Evolutionary conservation across 805 yeast genomes (phyloP).

Genomic region (Diddensiella santjacobensis): DNA sequence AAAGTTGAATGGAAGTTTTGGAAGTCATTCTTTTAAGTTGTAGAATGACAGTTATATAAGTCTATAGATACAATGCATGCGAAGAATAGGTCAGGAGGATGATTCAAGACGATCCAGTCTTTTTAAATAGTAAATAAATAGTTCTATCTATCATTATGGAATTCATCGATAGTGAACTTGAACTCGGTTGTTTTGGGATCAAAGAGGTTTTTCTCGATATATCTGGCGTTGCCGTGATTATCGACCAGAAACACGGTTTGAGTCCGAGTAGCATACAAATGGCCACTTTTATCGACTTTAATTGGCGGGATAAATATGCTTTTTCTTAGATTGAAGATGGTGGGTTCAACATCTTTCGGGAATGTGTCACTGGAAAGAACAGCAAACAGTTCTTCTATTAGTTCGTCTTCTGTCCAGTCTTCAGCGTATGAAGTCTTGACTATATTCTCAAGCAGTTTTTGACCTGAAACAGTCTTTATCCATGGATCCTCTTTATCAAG

Average conservation of each 20-base stretch:
- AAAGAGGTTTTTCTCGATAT: constrained; percentile 7
- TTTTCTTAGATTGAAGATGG: constrained; percentile 45
- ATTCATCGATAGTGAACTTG: constrained; percentile 3
- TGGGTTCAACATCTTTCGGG: constrained; percentile 25
- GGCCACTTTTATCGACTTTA: constrained; percentile 41
- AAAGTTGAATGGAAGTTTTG: no score
- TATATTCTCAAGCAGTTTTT: constrained; percentile 35
- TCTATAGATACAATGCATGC: no score
- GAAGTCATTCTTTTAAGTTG: no score
- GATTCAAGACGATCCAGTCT: no score
- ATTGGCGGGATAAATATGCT: constrained; percentile 75
- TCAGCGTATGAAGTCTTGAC: constrained; percentile 25
- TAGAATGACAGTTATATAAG: no score
- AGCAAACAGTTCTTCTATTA: constrained; percentile 51
- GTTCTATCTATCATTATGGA: background rate
- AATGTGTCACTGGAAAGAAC: constrained; percentile 49
- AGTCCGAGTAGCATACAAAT: constrained; percentile 80
- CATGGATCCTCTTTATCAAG: constrained; percentile 38
- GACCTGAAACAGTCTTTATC: constrained; percentile 66
- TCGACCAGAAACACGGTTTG: constrained; percentile 71
- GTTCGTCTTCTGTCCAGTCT: constrained; percentile 24
- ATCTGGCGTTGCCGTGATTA: constrained; percentile 10
- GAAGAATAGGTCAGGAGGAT: no score
- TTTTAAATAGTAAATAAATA: no score
- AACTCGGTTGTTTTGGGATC: constrained; percentile 4